Percentiles rank a stretch among this genome's conserved stretches.
These are phyloP conservation scores for Ilyonectria sp. DNA, from an alignment of 2,329 filamentous ascomycete species.

Conservation along the genomic window DNA sequence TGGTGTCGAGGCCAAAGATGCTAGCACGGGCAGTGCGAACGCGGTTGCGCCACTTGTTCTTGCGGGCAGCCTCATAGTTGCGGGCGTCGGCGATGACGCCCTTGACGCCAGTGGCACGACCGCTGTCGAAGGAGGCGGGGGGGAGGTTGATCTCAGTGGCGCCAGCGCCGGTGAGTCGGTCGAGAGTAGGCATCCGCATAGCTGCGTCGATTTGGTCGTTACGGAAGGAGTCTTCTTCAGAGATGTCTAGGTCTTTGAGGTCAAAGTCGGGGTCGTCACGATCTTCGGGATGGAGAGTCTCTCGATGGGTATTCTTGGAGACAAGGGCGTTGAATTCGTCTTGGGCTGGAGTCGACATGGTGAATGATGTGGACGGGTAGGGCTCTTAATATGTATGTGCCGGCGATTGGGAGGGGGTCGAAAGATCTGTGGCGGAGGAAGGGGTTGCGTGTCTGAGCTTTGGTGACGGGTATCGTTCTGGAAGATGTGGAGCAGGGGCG, in stretches of 20 bases:
- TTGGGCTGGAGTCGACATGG: slow-evolving; percentile 74
- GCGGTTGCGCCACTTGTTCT: slow-evolving; percentile 67
- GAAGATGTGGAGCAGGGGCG: slow-evolving; percentile 52
- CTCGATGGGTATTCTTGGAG: slow-evolving; percentile 66
- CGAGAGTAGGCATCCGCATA: slow-evolving; percentile 74
- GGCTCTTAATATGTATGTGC: slow-evolving; percentile 47
- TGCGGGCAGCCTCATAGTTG: slow-evolving; percentile 79
- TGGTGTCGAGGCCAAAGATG: slow-evolving; percentile 64
- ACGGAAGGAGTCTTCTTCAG: slow-evolving; percentile 70
- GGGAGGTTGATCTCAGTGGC: slow-evolving; percentile 72
- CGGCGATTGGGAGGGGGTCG: slow-evolving; percentile 24
- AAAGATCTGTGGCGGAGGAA: slow-evolving; percentile 27
- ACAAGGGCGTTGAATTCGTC: slow-evolving; percentile 78
- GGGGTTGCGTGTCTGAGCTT: slow-evolving; percentile 39
- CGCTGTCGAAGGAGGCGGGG: slow-evolving; percentile 74
- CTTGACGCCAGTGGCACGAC: slow-evolving; percentile 85
- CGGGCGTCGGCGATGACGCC: slow-evolving; percentile 89
- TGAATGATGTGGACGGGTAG: slow-evolving; percentile 46
- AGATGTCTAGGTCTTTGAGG: slow-evolving; percentile 64
- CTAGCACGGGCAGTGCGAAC: slow-evolving; percentile 68
- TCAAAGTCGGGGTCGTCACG: slow-evolving; percentile 64
- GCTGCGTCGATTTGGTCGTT: slow-evolving; percentile 72
- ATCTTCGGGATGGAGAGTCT: slow-evolving; percentile 71
- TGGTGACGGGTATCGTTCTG: slow-evolving; percentile 51
- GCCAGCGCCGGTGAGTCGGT: slow-evolving; percentile 57